Conservation (phyloP, 2,329 filamentous ascomycete species). For the Volutella citrinella region DNA sequence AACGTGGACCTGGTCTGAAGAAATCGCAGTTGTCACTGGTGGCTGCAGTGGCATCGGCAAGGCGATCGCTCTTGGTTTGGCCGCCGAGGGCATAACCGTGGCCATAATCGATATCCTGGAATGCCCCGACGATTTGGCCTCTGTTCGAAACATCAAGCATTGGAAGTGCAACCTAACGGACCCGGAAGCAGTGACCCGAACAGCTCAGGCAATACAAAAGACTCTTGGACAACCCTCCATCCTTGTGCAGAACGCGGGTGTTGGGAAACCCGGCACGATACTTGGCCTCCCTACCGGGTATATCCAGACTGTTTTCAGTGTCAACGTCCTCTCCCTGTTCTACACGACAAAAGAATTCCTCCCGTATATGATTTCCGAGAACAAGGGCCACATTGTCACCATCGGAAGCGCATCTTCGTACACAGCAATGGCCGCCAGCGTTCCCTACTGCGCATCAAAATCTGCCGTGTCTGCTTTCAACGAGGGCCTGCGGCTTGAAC, state of each 20-base stretch:
- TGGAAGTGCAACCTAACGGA: conserved; percentile 2
- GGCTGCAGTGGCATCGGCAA: conserved; percentile 1
- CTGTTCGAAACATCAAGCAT: neutral
- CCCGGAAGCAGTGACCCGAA: neutral
- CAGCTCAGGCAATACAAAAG: neutral
- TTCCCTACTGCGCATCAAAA: no score
- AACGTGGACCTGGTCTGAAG: neutral
- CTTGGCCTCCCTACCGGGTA: no score
- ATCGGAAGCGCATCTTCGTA: no score
- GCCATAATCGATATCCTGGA: neutral
- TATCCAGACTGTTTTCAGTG: no score
- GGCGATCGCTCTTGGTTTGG: neutral
- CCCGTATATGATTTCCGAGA: no score
- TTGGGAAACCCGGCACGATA: neutral
- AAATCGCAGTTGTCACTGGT: neutral
- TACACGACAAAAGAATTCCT: no score
- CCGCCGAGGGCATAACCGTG: neutral
- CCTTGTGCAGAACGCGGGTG: conserved; percentile 5
- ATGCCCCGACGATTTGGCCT: neutral
- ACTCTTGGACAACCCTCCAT: conserved; percentile 3
- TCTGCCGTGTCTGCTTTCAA: no score
- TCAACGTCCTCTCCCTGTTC: no score
- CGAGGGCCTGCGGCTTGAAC: no score
- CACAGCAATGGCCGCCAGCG: no score
- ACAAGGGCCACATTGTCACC: no score